These are phyloP conservation scores for Phellopilus nigrolimitatus DNA, from an alignment of 1,284 basidiomycete genomes.

Conservation along the genomic window DNA sequence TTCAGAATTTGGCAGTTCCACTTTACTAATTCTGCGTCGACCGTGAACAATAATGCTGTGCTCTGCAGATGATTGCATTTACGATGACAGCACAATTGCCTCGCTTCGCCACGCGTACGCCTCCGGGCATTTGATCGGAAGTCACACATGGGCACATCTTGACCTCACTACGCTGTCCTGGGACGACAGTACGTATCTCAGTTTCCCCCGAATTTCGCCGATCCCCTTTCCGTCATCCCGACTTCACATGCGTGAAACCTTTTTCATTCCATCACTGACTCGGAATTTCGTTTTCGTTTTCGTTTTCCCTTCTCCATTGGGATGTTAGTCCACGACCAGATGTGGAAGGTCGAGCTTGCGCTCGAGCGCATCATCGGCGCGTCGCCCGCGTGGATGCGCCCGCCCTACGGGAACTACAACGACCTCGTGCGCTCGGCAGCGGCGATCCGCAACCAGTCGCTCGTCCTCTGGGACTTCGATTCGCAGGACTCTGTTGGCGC, in stretches of 20 bases:
- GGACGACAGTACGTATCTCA: slow-evolving; percentile 11
- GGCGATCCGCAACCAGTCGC: slow-evolving; percentile 33
- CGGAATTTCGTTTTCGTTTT: not conserved
- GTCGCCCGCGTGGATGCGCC: slow-evolving; percentile 43
- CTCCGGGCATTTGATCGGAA: slow-evolving; percentile 16
- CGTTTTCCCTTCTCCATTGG: too few species aligned
- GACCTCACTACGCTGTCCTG: slow-evolving; percentile 13
- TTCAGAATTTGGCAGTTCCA: slow-evolving; percentile 14
- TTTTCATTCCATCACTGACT: not conserved
- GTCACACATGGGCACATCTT: slow-evolving; percentile 19
- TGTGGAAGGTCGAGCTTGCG: slow-evolving; percentile 44
- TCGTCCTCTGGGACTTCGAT: slow-evolving; percentile 43
- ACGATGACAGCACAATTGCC: slow-evolving; percentile 31
- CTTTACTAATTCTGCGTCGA: slow-evolving; percentile 12
- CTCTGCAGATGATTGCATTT: slow-evolving; percentile 37
- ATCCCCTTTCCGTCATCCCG: not conserved
- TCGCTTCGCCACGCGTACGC: slow-evolving; percentile 35
- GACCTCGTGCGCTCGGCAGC: slow-evolving; percentile 42
- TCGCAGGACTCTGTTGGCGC: slow-evolving; percentile 35
- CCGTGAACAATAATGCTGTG: not conserved
- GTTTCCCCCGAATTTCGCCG: not conserved
- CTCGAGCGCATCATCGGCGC: slow-evolving; percentile 45
- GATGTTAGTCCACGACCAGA: slow-evolving; percentile 31
- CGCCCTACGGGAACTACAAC: slow-evolving; percentile 48
- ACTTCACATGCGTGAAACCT: not conserved